Percentiles rank a stretch among this genome's conserved stretches.
Evolutionary conservation across 352 stramenopile species (phyloP).

Genomic region (Phytophthora foliorum): DNA sequence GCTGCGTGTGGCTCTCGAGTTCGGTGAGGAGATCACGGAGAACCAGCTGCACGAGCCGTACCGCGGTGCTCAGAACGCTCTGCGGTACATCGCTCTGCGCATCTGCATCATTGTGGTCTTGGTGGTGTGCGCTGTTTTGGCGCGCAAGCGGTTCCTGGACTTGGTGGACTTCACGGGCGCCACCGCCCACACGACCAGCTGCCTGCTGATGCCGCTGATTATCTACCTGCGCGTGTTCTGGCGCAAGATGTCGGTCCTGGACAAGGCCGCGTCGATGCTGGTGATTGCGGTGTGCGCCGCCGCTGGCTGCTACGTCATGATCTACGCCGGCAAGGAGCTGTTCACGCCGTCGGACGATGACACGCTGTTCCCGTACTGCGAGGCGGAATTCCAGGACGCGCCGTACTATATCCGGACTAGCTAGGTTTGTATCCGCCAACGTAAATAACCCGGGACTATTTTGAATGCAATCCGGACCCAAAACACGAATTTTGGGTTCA

Average conservation of each 20-base stretch:
- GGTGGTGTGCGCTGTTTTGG: constrained; percentile 48
- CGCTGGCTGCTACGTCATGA: constrained; percentile 62
- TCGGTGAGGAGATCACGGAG: constrained; percentile 48
- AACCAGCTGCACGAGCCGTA: constrained; percentile 43
- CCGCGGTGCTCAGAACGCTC: constrained; percentile 40
- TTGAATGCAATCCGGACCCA: too few species aligned
- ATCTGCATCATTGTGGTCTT: constrained; percentile 52
- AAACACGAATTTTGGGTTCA: too few species aligned
- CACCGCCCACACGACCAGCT: constrained; percentile 61
- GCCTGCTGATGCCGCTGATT: constrained; percentile 59
- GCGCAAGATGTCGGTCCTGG: constrained; percentile 46
- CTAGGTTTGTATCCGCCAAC: too few species aligned
- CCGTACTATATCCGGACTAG: constrained; percentile 57
- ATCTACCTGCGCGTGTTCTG: constrained; percentile 65
- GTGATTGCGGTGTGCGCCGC: constrained; percentile 54
- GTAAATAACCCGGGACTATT: too few species aligned
- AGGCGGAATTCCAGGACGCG: constrained; percentile 50
- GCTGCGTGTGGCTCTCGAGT: constrained; percentile 43
- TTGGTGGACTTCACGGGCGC: constrained; percentile 66
- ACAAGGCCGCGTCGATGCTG: constrained; percentile 52
- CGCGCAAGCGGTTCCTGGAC: constrained; percentile 65
- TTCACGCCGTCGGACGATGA: constrained; percentile 54
- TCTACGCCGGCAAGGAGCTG: constrained; percentile 60
- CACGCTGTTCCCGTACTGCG: constrained; percentile 68
- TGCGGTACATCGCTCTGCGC: constrained; percentile 61